Conservation (phyloP, 169 alveolate genomes). For the Cryptosporidium sp. region DNA sequence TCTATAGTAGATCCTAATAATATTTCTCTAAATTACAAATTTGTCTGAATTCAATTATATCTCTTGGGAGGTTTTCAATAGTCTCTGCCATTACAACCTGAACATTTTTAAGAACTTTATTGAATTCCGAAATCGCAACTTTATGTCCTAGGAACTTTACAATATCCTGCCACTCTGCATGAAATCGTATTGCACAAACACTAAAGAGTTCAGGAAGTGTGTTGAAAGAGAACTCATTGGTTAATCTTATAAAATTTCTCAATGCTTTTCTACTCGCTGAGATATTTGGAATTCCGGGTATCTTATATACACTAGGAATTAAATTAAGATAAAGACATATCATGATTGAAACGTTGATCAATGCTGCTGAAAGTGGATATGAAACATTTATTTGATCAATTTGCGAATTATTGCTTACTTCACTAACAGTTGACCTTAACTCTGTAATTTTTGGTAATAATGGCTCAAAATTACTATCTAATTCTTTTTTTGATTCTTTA, state of each 20-base stretch:
- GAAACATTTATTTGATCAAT: constrained; percentile 9
- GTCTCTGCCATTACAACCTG: constrained; percentile 40
- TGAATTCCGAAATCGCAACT: constrained; percentile 42
- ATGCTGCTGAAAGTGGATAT: constrained; percentile 60
- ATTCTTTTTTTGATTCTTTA: not conserved
- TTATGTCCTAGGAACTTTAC: constrained; percentile 46
- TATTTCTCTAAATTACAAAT: constrained; percentile 51
- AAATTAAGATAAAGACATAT: constrained; percentile 48
- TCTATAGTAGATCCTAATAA: not conserved
- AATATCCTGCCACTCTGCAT: constrained; percentile 55
- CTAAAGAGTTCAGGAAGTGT: constrained; percentile 56
- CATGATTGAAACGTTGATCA: constrained; percentile 57
- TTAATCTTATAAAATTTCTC: constrained; percentile 33
- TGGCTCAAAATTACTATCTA: constrained; percentile 4
- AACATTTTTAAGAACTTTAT: constrained; percentile 56
- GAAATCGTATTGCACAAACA: constrained; percentile 73
- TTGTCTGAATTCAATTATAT: constrained; percentile 52
- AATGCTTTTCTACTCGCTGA: constrained; percentile 44
- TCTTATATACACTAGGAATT: constrained; percentile 48
- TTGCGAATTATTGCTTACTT: constrained; percentile 13
- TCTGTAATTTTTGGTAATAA: constrained; percentile 45
- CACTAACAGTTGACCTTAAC: constrained; percentile 20
- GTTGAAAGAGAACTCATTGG: constrained; percentile 37
- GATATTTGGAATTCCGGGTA: constrained; percentile 44
- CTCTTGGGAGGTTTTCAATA: constrained; percentile 65